Evolutionary conservation across 148 eudicot genomes (phyloP).

Genomic region (Mesembryanthemum crystallinum): DNA sequence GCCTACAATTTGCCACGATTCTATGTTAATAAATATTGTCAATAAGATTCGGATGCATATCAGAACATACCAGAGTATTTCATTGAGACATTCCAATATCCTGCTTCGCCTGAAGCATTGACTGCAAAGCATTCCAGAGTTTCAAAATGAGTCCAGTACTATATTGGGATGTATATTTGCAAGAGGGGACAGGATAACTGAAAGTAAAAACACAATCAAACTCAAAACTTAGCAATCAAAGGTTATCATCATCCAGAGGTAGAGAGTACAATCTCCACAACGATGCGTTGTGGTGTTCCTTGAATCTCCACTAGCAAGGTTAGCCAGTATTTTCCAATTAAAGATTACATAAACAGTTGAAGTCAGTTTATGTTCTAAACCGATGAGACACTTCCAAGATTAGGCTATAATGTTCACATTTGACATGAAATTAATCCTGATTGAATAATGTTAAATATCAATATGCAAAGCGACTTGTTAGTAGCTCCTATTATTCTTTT

Average conservation of each 20-base stretch:
- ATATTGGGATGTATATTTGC: not conserved
- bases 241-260: not conserved
- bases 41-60: too few species aligned
- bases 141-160: not conserved
- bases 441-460: not conserved
- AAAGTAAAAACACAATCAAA: not conserved
- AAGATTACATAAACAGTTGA: too few species aligned
- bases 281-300: not conserved
- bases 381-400: not conserved
- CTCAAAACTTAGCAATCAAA: not conserved
- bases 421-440: not conserved
- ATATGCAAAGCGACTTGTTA: not conserved
- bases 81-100: constrained; percentile 60
- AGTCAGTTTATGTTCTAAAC: too few species aligned
- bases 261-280: not conserved
- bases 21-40: too few species aligned
- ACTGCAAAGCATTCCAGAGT: constrained; percentile 40
- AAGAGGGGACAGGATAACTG: not conserved
- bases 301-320: too few species aligned
- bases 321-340: too few species aligned
- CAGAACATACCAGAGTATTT: constrained; percentile 69
- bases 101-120: constrained; percentile 96
- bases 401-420: not conserved
- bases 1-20: too few species aligned
- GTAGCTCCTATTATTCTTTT: not conserved